phyloP scores from a whole-genome alignment of 2,329 filamentous ascomycete genomes.

The Knufia petricola region DNA sequence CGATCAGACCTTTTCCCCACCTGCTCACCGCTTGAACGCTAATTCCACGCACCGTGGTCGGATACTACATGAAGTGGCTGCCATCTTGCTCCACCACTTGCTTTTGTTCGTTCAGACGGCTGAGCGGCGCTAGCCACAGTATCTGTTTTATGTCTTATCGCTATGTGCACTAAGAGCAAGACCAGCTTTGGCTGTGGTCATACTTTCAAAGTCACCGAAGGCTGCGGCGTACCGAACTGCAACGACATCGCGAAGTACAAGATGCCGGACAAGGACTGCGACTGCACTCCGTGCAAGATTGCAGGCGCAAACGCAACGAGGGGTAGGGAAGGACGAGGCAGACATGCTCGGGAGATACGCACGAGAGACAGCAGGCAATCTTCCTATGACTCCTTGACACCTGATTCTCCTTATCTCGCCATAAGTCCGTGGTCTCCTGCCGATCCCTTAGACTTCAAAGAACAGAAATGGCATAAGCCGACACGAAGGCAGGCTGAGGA shows the following conservation, averaged over 20 bases:
- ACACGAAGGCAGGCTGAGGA: conserved; percentile 19
- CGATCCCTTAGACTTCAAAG: conserved; percentile 13
- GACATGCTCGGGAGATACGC: conserved; percentile 16
- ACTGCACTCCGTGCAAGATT: conserved; percentile 20
- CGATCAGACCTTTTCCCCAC: neutral
- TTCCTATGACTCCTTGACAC: conserved; percentile 1
- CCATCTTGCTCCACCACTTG: neutral
- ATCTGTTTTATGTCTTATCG: too few species aligned
- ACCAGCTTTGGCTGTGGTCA: conserved; percentile 23
- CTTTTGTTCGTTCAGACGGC: conserved; percentile 1
- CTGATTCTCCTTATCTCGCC: conserved; percentile 2
- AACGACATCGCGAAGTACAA: conserved; percentile 17
- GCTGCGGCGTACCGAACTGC: conserved; percentile 16
- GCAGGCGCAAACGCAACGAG: conserved; percentile 17
- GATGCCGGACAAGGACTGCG: conserved; percentile 13
- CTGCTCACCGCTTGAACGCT: conserved; percentile 8
- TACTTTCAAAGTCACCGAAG: conserved; percentile 17
- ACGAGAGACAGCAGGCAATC: conserved; percentile 6
- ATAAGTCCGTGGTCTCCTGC: conserved; percentile 5
- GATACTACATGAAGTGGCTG: conserved; percentile 6
- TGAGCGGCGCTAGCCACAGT: neutral
- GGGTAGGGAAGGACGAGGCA: conserved; percentile 20
- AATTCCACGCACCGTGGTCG: neutral
- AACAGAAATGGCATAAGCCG: conserved; percentile 21
- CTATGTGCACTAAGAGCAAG: conserved; percentile 22